phyloP scores from a whole-genome alignment of 148 eudicot genomes.

The Camellia sinensis region DNA sequence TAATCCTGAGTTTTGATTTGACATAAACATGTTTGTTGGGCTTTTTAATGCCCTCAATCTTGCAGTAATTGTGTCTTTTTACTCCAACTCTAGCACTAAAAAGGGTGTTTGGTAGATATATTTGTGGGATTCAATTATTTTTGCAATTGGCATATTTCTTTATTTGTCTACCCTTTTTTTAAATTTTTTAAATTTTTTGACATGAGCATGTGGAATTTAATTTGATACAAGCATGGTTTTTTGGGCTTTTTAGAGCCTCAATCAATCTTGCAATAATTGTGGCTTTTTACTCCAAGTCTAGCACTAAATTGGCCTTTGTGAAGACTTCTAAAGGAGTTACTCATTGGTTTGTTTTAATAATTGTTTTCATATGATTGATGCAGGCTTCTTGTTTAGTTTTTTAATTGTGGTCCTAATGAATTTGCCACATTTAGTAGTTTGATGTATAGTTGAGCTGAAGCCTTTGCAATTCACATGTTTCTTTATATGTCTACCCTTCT shows the following conservation, averaged over 20 bases:
- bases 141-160: background rate
- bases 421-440: too few species aligned
- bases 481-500: too few species aligned
- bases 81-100: too few species aligned
- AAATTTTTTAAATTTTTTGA: too few species aligned
- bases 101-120: conserved; percentile 1
- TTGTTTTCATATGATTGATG: conserved; percentile 5
- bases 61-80: background rate
- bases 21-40: background rate
- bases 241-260: background rate
- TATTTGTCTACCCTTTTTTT: background rate
- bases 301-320: background rate
- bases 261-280: background rate
- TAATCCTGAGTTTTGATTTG: conserved; percentile 1
- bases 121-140: conserved; percentile 3
- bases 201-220: background rate
- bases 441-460: too few species aligned
- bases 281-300: background rate
- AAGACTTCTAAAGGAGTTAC: conserved; percentile 5
- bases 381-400: background rate
- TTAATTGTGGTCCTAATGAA: too few species aligned
- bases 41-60: background rate
- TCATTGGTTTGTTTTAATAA: background rate
- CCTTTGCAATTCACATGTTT: too few species aligned
- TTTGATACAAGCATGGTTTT: background rate